These are phyloP conservation scores for Coccomyxa sp. DNA, from an alignment of 139 green algal species.

Conservation along the genomic window DNA sequence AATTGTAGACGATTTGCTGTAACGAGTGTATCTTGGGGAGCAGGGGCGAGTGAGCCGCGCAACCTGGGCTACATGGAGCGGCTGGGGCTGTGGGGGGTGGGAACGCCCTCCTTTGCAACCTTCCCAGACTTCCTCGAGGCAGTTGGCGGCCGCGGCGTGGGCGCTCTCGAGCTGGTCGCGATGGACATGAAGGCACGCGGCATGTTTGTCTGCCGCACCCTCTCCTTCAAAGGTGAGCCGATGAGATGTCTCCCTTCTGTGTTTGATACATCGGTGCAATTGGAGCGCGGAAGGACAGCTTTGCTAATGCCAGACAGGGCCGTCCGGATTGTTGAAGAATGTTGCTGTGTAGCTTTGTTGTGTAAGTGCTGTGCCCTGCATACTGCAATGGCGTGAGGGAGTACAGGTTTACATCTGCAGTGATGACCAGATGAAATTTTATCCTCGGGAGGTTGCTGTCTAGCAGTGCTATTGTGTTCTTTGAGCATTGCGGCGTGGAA, in stretches of 20 bases:
- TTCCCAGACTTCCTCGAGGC: conserved; percentile 30
- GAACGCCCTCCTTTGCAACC: conserved; percentile 12
- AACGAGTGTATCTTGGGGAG: background rate
- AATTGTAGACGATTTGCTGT: background rate
- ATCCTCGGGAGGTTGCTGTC: too few species aligned
- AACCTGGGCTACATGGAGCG: conserved; percentile 69
- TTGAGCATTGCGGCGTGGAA: too few species aligned
- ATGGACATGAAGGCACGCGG: conserved; percentile 46
- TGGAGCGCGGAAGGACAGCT: too few species aligned
- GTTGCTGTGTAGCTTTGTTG: too few species aligned
- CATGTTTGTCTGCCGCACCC: conserved; percentile 38
- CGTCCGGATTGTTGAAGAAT: too few species aligned
- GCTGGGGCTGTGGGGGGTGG: conserved; percentile 56
- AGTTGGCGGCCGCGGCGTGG: conserved; percentile 27
- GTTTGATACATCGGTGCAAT: too few species aligned
- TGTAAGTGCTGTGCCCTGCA: too few species aligned
- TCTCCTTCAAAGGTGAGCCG: conserved; percentile 20
- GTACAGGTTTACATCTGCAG: too few species aligned
- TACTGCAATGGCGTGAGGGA: too few species aligned
- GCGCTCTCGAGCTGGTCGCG: conserved; percentile 58
- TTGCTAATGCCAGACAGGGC: too few species aligned
- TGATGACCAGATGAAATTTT: too few species aligned
- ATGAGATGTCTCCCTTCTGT: background rate
- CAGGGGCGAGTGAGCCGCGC: conserved; percentile 46
- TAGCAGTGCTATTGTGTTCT: too few species aligned